Percentiles rank a stretch among this genome's conserved stretches.
Evolutionary conservation across 371 early-diverging fungal species (phyloP).

Genomic region (Mucor circinelloides): DNA sequence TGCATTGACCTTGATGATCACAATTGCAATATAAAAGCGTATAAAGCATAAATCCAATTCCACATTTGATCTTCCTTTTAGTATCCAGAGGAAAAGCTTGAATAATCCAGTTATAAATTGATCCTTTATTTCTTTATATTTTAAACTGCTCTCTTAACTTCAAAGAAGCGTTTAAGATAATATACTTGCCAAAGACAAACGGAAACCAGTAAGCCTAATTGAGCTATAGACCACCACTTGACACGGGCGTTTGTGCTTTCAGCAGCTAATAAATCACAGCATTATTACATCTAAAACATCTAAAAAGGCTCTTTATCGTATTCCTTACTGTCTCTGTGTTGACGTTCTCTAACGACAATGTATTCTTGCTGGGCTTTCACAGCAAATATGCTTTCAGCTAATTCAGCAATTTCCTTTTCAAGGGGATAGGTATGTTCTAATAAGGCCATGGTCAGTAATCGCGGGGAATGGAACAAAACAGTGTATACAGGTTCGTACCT

Average conservation of each 20-base stretch:
- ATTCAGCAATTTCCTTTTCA: conserved; percentile 66
- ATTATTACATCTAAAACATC: too few species aligned
- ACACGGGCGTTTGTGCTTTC: conserved; percentile 77
- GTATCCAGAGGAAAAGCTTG: background rate
- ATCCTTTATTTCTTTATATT: background rate
- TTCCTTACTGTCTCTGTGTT: conserved; percentile 73
- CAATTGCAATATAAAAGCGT: too few species aligned
- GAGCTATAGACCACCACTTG: conserved; percentile 77
- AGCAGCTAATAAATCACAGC: conserved; percentile 56
- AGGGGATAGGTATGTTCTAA: conserved; percentile 63
- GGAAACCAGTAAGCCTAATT: conserved; percentile 60
- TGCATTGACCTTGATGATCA: too few species aligned
- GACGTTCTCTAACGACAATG: conserved; percentile 68
- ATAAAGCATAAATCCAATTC: too few species aligned
- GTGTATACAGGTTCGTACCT: conserved; percentile 25
- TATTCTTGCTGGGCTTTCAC: conserved; percentile 79
- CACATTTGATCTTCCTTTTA: background rate
- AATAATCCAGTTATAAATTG: too few species aligned
- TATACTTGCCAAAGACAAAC: conserved; percentile 75
- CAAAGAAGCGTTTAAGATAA: conserved; percentile 78
- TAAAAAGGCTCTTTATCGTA: too few species aligned
- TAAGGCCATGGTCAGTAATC: background rate
- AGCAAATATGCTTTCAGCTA: conserved; percentile 65
- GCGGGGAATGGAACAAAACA: background rate
- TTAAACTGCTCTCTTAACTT: conserved; percentile 75